A percentile compares a stretch with the other conserved stretches of the same genome.
Evolutionary conservation across 306 rosid species (phyloP).

Genomic region (Crotalaria pallida): DNA sequence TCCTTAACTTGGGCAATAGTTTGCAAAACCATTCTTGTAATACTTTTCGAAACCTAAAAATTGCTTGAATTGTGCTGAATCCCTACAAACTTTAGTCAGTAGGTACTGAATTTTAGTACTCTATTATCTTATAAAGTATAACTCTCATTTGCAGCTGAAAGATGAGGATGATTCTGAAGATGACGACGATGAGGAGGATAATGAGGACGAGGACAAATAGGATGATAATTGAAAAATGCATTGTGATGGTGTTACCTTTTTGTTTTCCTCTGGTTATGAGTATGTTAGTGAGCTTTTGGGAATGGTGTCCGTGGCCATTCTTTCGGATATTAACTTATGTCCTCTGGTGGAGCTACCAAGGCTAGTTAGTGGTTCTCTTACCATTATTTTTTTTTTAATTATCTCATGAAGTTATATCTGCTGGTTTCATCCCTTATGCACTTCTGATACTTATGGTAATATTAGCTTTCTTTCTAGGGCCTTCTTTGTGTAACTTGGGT

Average conservation of each 20-base stretch:
- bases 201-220: constrained; percentile 34
- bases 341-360: constrained; percentile 17
- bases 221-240: constrained; percentile 44
- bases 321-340: constrained; percentile 20
- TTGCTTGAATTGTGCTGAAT: background rate
- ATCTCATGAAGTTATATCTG: constrained; percentile 27
- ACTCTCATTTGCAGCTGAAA: constrained; percentile 45
- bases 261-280: constrained; percentile 26
- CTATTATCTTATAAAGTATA: background rate
- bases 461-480: background rate
- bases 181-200: constrained; percentile 56
- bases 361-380: constrained; percentile 25
- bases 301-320: constrained; percentile 29
- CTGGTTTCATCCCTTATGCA: constrained; percentile 23
- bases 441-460: constrained; percentile 20
- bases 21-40: too few species aligned
- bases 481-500: constrained; percentile 3
- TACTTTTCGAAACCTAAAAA: background rate
- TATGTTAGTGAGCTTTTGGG: constrained; percentile 43
- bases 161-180: constrained; percentile 64
- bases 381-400: background rate
- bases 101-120: background rate
- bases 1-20: too few species aligned
- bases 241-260: constrained; percentile 9
- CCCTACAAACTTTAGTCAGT: background rate